phyloP scores from a whole-genome alignment of 2,329 filamentous ascomycete genomes.

The Eutypa lata region DNA sequence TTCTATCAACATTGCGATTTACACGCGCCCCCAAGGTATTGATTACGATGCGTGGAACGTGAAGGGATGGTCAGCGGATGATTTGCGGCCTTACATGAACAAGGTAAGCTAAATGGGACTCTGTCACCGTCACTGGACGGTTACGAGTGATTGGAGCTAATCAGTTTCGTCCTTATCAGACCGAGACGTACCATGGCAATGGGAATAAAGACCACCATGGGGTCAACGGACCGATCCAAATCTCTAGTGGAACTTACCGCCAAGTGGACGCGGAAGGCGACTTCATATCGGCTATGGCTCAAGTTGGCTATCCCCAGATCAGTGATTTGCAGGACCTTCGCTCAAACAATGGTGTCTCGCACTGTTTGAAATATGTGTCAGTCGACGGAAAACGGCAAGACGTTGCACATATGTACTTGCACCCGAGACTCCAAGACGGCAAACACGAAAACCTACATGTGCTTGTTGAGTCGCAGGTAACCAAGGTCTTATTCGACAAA shows the following conservation, averaged over 20 bases:
- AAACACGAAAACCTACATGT: slow-evolving; percentile 48
- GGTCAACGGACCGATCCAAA: background rate
- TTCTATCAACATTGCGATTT: too few species aligned
- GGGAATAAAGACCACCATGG: background rate
- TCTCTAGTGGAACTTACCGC: background rate
- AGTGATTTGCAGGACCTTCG: slow-evolving; percentile 52
- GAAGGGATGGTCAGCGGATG: too few species aligned
- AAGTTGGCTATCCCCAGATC: slow-evolving; percentile 47
- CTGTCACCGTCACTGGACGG: too few species aligned
- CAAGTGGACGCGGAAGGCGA: slow-evolving; percentile 33
- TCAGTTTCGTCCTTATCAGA: background rate
- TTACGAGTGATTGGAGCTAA: too few species aligned
- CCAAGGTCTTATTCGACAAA: slow-evolving; percentile 19
- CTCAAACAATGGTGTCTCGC: slow-evolving; percentile 16
- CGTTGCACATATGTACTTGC: slow-evolving; percentile 46
- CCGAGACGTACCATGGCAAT: background rate
- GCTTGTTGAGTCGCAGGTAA: slow-evolving; percentile 48
- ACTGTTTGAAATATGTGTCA: background rate
- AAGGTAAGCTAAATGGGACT: too few species aligned
- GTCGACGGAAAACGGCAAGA: slow-evolving; percentile 48
- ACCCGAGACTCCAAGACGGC: slow-evolving; percentile 41
- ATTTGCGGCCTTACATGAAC: too few species aligned
- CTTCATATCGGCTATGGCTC: slow-evolving; percentile 44
- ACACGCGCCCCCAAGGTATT: too few species aligned
- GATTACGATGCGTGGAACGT: too few species aligned